Conservation (phyloP, 179 eudicot species). For the Gypsophila paniculata region DNA sequence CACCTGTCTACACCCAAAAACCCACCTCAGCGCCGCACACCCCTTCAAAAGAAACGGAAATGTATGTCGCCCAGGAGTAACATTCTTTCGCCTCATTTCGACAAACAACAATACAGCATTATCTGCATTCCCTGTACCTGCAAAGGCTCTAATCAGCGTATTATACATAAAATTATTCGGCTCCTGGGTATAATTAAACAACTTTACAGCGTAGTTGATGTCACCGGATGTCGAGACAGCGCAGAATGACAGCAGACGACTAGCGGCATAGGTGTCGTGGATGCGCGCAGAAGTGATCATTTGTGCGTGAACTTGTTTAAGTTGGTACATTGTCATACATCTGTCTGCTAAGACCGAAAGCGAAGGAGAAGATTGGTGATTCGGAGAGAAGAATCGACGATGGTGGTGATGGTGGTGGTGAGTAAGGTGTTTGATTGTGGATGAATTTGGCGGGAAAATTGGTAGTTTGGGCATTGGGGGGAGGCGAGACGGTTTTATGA, state of each 20-base stretch:
- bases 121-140: slow-evolving; percentile 33
- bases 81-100: slow-evolving; percentile 43
- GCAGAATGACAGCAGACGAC: slow-evolving; percentile 56
- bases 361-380: slow-evolving; percentile 23
- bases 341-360: slow-evolving; percentile 39
- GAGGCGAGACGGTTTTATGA: no score
- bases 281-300: slow-evolving; percentile 54
- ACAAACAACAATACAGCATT: slow-evolving; percentile 40
- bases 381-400: no score
- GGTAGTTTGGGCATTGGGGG: not conserved
- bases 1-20: slow-evolving; percentile 40
- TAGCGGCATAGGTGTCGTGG: slow-evolving; percentile 56
- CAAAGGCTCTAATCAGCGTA: slow-evolving; percentile 59
- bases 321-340: slow-evolving; percentile 52
- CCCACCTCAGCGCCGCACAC: slow-evolving; percentile 33
- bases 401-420: slow-evolving; percentile 26
- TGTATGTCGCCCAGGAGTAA: slow-evolving; percentile 60
- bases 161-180: slow-evolving; percentile 70
- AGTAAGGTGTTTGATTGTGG: slow-evolving; percentile 8
- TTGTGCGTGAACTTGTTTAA: slow-evolving; percentile 69
- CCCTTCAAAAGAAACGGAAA: slow-evolving; percentile 64
- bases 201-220: slow-evolving; percentile 42
- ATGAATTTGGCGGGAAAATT: slow-evolving; percentile 36
- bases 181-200: slow-evolving; percentile 33
- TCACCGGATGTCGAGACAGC: slow-evolving; percentile 57